phyloP scores from a whole-genome alignment of 345 rosid species.

The Syzygium aqueum region DNA sequence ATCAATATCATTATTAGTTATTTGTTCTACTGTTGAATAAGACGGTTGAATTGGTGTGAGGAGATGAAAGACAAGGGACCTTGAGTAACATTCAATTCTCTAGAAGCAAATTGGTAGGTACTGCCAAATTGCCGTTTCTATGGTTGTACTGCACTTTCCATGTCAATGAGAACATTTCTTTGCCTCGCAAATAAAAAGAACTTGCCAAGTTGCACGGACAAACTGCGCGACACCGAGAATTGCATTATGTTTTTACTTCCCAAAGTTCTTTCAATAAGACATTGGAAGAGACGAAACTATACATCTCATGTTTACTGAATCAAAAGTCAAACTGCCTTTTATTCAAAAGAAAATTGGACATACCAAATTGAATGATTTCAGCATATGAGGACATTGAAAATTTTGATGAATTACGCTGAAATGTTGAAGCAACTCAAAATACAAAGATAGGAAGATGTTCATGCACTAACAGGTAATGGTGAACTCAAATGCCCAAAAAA shows the following conservation, averaged over 20 bases:
- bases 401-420: neutral
- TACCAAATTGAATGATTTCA: neutral
- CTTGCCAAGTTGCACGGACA: neutral
- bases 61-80: neutral
- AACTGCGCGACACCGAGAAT: neutral
- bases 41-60: neutral
- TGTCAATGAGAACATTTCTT: neutral
- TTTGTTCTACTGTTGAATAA: neutral
- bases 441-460: neutral
- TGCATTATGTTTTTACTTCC: neutral
- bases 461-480: neutral
- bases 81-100: neutral
- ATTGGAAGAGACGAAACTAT: neutral
- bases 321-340: neutral
- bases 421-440: neutral
- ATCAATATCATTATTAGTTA: neutral
- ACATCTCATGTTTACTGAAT: neutral
- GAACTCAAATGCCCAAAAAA: neutral
- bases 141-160: neutral
- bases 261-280: neutral
- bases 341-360: neutral
- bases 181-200: neutral
- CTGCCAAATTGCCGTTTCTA: neutral
- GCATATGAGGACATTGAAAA: neutral
- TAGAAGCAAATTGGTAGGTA: neutral